Conservation (phyloP, 768 basidiomycete genomes). For the Dacryopinax spathularia region DNA sequence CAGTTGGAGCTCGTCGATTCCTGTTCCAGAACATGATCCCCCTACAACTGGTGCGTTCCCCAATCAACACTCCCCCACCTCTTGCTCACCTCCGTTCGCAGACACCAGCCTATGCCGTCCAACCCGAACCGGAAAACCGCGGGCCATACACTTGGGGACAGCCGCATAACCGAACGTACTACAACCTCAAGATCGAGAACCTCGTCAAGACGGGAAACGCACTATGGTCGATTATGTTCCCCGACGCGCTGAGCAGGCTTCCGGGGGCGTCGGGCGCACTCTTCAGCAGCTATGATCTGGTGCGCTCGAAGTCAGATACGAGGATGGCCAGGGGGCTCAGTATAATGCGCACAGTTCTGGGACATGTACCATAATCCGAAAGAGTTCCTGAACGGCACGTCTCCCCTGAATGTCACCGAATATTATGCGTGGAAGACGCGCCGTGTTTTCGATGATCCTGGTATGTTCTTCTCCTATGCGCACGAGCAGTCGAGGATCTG, state of each 20-base stretch:
- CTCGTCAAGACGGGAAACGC: conserved; percentile 38
- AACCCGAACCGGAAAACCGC: conserved; percentile 13
- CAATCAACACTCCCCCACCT: too few species aligned
- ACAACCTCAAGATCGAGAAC: conserved; percentile 43
- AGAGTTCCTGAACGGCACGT: conserved; percentile 48
- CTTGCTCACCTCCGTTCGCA: too few species aligned
- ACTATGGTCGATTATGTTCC: conserved; percentile 15
- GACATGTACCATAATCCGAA: conserved; percentile 42
- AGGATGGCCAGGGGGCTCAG: not conserved
- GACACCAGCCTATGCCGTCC: not conserved
- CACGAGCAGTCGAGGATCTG: too few species aligned
- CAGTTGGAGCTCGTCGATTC: not conserved
- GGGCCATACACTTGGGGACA: conserved; percentile 35
- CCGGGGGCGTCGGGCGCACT: not conserved
- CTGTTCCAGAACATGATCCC: conserved; percentile 37
- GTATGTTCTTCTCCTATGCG: too few species aligned
- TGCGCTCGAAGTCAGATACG: not conserved
- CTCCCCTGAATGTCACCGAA: conserved; percentile 44
- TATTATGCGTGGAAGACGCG: too few species aligned
- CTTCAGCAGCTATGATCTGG: not conserved
- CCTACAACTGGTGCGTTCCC: conserved; percentile 29
- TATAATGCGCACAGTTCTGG: too few species aligned
- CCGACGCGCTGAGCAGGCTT: not conserved
- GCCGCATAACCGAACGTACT: conserved; percentile 40
- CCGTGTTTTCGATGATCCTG: too few species aligned